A percentile compares a stretch with the other conserved stretches of the same genome.
Conservation (phyloP, 345 rosid genomes). For the Psidium friedrichsthalianum region DNA sequence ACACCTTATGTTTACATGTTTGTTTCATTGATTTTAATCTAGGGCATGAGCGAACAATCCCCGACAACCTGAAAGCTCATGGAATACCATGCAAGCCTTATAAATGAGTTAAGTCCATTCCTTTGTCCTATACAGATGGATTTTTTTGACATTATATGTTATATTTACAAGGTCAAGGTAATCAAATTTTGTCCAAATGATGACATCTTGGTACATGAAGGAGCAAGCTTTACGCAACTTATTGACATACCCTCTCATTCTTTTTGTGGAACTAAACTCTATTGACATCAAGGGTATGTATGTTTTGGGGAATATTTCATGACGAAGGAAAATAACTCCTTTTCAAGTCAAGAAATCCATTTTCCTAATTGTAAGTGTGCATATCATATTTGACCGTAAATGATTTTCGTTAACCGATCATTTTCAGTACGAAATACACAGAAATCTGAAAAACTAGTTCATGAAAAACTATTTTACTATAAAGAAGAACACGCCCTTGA, state of each 20-base stretch:
- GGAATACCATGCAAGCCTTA: background rate
- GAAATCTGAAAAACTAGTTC: background rate
- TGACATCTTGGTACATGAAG: background rate
- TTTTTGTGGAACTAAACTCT: too few relatives aligned
- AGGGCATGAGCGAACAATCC: too few relatives aligned
- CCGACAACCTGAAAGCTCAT: background rate
- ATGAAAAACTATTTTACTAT: background rate
- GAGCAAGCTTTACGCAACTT: background rate
- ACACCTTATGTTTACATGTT: background rate
- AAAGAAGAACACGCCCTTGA: background rate
- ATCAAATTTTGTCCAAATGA: background rate
- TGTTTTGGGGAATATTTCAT: too few relatives aligned
- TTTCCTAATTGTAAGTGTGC: too few relatives aligned
- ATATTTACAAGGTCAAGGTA: background rate
- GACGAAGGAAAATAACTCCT: too few relatives aligned
- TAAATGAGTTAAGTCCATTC: background rate
- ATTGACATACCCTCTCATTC: background rate
- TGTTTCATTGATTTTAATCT: background rate
- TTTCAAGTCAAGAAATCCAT: too few relatives aligned
- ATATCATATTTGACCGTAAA: too few relatives aligned
- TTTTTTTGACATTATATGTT: too few relatives aligned
- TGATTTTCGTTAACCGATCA: too few relatives aligned
- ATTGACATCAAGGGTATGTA: too few relatives aligned
- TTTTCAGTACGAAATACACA: too few relatives aligned
- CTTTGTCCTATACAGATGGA: background rate